phyloP scores from a whole-genome alignment of 371 early-diverging fungal species.

The Actinomortierella ambigua region DNA sequence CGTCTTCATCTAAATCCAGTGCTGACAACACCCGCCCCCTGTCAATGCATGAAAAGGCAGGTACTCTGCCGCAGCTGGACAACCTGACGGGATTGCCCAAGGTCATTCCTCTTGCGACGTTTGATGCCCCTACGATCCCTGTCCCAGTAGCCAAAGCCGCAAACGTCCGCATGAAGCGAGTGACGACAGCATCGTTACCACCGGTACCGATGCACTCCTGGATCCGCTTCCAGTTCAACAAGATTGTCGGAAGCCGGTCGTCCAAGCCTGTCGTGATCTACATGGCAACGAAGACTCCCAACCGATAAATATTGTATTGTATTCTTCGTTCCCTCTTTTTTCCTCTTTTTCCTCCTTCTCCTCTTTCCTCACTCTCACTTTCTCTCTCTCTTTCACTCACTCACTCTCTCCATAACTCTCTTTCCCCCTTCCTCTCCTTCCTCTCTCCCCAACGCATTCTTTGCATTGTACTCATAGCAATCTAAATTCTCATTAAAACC shows the following conservation, averaged over 20 bases:
- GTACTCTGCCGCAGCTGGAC: conserved; percentile 33
- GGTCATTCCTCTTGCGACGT: conserved; percentile 16
- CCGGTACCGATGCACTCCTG: conserved; percentile 41
- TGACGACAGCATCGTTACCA: conserved; percentile 14
- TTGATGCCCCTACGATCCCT: conserved; percentile 3
- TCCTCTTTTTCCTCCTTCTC: neutral
- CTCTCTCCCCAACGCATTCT: neutral
- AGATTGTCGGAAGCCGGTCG: conserved; percentile 6
- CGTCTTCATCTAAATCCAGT: conserved; percentile 3
- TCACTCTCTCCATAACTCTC: neutral
- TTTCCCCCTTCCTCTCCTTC: neutral
- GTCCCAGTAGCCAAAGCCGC: conserved; percentile 4
- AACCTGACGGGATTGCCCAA: conserved; percentile 31
- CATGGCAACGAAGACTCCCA: too few species aligned
- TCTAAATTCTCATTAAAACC: neutral
- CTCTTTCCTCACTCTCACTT: neutral
- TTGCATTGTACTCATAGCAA: too few species aligned
- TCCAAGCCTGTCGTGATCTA: too few species aligned
- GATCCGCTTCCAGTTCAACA: conserved; percentile 41
- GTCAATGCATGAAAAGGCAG: conserved; percentile 22
- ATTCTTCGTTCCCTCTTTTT: neutral
- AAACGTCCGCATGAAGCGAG: conserved; percentile 9
- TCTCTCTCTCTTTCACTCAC: neutral
- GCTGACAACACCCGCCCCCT: conserved; percentile 11
- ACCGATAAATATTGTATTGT: neutral